These are phyloP conservation scores for Raffaelea deltoideospora DNA, from an alignment of 2,329 filamentous ascomycete genomes.

Conservation along the genomic window DNA sequence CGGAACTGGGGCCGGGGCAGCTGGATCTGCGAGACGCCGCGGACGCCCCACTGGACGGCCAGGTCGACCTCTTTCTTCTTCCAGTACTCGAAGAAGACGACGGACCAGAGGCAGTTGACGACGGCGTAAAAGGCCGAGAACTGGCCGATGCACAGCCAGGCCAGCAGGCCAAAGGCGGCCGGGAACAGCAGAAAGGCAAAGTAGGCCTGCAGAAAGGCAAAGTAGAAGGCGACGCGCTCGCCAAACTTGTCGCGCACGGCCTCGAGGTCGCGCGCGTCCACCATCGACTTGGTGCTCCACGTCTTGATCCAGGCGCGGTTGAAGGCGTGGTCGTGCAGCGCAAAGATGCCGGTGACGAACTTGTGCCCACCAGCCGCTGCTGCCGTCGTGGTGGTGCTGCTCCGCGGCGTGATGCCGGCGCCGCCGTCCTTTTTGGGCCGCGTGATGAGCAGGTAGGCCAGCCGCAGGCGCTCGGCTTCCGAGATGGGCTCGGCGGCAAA, in stretches of 20 bases:
- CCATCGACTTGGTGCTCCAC: constrained; percentile 56
- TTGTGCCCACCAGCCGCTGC: constrained; percentile 45
- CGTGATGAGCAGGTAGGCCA: constrained; percentile 75
- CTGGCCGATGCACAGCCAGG: constrained; percentile 52
- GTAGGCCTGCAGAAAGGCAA: constrained; percentile 68
- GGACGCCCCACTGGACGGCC: constrained; percentile 56
- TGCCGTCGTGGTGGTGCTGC: constrained; percentile 8
- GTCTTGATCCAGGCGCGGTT: constrained; percentile 63
- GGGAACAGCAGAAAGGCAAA: constrained; percentile 57
- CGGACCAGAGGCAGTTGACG: constrained; percentile 53
- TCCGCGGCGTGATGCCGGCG: constrained; percentile 49
- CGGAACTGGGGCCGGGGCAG: constrained; percentile 56
- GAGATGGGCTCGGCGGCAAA: constrained; percentile 63
- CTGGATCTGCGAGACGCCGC: constrained; percentile 52
- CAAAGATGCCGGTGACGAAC: constrained; percentile 57
- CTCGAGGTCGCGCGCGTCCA: constrained; percentile 53
- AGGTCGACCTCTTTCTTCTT: constrained; percentile 61
- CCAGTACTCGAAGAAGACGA: constrained; percentile 67
- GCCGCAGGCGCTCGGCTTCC: constrained; percentile 74
- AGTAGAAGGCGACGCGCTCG: constrained; percentile 62
- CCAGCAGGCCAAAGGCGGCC: constrained; percentile 49
- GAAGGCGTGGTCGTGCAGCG: constrained; percentile 61
- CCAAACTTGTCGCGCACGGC: constrained; percentile 53
- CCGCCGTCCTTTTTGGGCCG: constrained; percentile 60
- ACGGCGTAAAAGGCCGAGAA: constrained; percentile 58